A percentile compares a stretch with the other conserved stretches of the same genome.
These are phyloP conservation scores for Vanderwaltozyma yarrowii DNA, from an alignment of 805 yeast genomes.

Conservation along the genomic window DNA sequence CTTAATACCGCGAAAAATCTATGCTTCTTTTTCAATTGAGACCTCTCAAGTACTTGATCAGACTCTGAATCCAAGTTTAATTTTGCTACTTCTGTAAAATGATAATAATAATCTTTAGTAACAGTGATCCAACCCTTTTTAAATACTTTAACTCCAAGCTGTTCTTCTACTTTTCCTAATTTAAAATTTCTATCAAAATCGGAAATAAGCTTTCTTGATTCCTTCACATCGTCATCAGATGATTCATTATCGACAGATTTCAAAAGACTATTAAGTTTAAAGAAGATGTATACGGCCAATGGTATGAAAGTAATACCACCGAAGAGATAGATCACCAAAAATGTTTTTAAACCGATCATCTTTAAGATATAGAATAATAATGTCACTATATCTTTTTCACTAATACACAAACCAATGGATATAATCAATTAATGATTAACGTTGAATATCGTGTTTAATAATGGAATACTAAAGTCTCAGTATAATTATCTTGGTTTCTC, in stretches of 20 bases:
- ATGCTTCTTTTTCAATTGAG: constrained; percentile 37
- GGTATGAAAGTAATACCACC: constrained; percentile 85
- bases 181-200: constrained; percentile 34
- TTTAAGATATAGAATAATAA: no score
- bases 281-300: constrained; percentile 28
- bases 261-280: background rate
- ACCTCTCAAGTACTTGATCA: constrained; percentile 14
- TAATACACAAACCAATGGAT: no score
- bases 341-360: constrained; percentile 24
- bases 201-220: constrained; percentile 3
- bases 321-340: constrained; percentile 43
- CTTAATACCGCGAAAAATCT: constrained; percentile 61
- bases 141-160: constrained; percentile 50
- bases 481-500: no score
- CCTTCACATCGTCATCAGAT: constrained; percentile 18
- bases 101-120: constrained; percentile 62
- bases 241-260: background rate
- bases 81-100: constrained; percentile 15
- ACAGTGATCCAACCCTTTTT: constrained; percentile 75
- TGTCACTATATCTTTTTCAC: no score
- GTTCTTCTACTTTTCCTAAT: constrained; percentile 58
- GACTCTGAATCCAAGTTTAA: constrained; percentile 6
- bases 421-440: no score
- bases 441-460: no score
- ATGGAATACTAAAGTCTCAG: no score